These are phyloP conservation scores for Neurospora intermedia DNA, from an alignment of 495 filamentous ascomycete species.

Conservation along the genomic window DNA sequence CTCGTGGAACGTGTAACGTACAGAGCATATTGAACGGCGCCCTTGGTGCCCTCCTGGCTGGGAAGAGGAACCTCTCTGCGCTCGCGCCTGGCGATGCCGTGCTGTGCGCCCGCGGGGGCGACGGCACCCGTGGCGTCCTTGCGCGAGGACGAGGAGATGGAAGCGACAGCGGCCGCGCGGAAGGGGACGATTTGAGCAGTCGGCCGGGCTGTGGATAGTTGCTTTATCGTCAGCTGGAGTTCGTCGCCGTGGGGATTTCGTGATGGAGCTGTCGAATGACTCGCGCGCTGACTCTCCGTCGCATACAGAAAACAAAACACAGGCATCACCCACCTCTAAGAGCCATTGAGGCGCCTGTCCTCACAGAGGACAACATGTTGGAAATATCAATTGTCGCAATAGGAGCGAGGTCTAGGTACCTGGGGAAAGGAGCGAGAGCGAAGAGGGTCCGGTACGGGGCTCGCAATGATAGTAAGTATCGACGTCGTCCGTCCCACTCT, in stretches of 20 bases:
- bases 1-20: conserved; percentile 38
- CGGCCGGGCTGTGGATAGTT: conserved; percentile 45
- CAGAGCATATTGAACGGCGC: conserved; percentile 94
- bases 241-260: neutral
- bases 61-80: conserved; percentile 71
- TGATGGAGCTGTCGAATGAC: neutral
- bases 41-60: conserved; percentile 89
- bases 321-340: conserved; percentile 50
- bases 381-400: neutral
- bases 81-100: conserved; percentile 29
- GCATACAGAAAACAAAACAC: neutral
- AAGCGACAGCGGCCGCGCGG: conserved; percentile 46
- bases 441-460: neutral
- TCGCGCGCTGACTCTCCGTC: neutral
- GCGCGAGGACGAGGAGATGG: conserved; percentile 50
- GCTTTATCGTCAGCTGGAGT: conserved; percentile 5
- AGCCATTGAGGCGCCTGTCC: conserved; percentile 56
- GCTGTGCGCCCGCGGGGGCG: conserved; percentile 26
- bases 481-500: neutral
- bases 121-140: conserved; percentile 40
- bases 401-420: neutral
- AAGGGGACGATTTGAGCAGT: conserved; percentile 46
- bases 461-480: neutral
- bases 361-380: conserved; percentile 53
- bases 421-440: neutral